Conservation (phyloP, 2,329 filamentous ascomycete species). For the Paecilomyces sp. region DNA sequence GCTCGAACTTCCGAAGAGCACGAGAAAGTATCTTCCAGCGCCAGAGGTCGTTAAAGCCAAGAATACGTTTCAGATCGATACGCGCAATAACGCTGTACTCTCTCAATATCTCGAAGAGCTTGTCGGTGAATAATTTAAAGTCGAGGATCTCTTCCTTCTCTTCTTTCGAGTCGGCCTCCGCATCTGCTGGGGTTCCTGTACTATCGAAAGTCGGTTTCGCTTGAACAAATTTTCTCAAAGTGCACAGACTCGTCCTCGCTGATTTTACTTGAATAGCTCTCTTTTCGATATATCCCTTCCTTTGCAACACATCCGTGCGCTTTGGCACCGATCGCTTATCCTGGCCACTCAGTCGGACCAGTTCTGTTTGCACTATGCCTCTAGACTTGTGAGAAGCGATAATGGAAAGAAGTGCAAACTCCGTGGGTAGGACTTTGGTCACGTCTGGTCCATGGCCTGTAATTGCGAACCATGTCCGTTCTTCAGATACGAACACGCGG, state of each 20-base stretch:
- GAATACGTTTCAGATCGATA: constrained; percentile 43
- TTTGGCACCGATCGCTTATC: constrained; percentile 59
- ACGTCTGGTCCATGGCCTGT: constrained; percentile 54
- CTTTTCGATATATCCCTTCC: constrained; percentile 58
- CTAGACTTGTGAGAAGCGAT: constrained; percentile 48
- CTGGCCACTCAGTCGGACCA: constrained; percentile 50
- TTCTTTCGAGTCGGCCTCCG: constrained; percentile 4
- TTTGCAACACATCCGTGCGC: constrained; percentile 49
- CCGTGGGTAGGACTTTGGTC: constrained; percentile 44
- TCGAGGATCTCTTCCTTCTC: constrained; percentile 33
- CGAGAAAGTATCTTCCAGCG: constrained; percentile 34
- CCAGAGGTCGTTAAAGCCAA: constrained; percentile 35
- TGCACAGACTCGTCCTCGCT: constrained; percentile 50
- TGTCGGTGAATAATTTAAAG: constrained; percentile 42
- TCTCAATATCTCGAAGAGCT: constrained; percentile 43
- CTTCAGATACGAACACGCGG: constrained; percentile 46
- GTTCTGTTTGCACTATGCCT: constrained; percentile 52
- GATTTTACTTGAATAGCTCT: constrained; percentile 41
- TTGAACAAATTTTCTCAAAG: constrained; percentile 43
- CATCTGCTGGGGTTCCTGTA: constrained; percentile 8
- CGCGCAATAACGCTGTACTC: constrained; percentile 46
- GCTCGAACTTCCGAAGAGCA: constrained; percentile 38
- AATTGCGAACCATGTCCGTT: constrained; percentile 53
- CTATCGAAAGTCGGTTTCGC: constrained; percentile 7
- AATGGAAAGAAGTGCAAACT: constrained; percentile 52